Base-by-base conservation (phyloP, 192 early-diverging fungal species). In the Linderina pennispora region DNA sequence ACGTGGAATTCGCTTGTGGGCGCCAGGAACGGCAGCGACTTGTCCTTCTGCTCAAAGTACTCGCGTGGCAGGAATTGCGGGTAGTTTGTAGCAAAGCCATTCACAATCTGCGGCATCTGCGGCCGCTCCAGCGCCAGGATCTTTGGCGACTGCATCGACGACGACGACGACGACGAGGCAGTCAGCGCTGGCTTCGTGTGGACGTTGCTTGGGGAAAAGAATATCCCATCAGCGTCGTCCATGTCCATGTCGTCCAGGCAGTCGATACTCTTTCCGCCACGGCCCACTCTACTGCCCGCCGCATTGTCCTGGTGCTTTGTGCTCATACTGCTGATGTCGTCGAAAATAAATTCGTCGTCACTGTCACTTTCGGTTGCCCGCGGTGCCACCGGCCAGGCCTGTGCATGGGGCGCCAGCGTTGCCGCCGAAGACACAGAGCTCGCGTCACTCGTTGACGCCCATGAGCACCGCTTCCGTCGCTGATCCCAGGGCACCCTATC, bases 31-130 rank as follows among this genome's bases (percentile, higher is more conserved):
- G 62, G 58, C 37, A 62, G 56, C 47, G 61, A 53, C 16, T 35
- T 49, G 19, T 52, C 47, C 4, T 24, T 21, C 11, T 41, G 51
- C 23, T 20, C 41, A 50, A 76, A 76, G 44, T 66, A 71, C 16
- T 57, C 43, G 34, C 53, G 62, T 5, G 46, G 26, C 9, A 76
- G 48, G 36, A 72, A 72, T 40, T 67, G 58, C 38, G 74, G 55
- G 40, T 76, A 65, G 43, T 65, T 62, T 17, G 74, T 76, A 11
- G 62, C 57, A 23, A 48, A 73, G 9, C 62, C 69, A 26, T 73
- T 52, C 15, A 62, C 47, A 8, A 65, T 56, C 36, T 65, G 68
- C 36, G 68, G 68, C 68, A 72, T 59, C 46, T 72, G 69, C 15
- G 62, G 69, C 23, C 57, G 62, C 41, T 72, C 69, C 21, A 43